A percentile compares a stretch with the other conserved stretches of the same genome.
phyloP scores from a whole-genome alignment of 2,329 filamentous ascomycete genomes.

The Xylariales sp. region DNA sequence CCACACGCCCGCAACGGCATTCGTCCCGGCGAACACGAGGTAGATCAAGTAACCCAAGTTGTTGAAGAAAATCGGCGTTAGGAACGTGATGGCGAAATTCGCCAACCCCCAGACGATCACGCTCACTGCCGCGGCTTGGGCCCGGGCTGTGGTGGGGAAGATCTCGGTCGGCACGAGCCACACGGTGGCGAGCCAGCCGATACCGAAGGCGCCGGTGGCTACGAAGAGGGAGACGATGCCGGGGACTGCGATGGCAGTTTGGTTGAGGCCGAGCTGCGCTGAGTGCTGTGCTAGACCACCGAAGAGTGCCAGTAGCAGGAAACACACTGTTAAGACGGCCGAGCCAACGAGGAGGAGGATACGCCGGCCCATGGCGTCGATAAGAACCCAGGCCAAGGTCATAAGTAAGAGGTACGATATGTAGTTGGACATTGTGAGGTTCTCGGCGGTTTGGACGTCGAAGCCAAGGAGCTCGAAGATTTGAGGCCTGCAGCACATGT shows the following conservation, averaged over 20 bases:
- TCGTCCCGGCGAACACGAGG: slow-evolving; percentile 50
- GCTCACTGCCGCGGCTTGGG: slow-evolving; percentile 48
- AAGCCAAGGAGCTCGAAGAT: slow-evolving; percentile 60
- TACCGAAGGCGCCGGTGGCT: slow-evolving; percentile 56
- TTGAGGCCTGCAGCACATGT: slow-evolving; percentile 38
- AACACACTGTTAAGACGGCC: slow-evolving; percentile 40
- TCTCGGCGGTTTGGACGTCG: slow-evolving; percentile 44
- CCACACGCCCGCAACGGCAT: slow-evolving; percentile 49
- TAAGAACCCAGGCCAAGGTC: slow-evolving; percentile 56
- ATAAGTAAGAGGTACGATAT: slow-evolving; percentile 56
- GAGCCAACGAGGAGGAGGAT: slow-evolving; percentile 50
- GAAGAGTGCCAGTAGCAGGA: slow-evolving; percentile 47
- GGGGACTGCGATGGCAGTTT: slow-evolving; percentile 39
- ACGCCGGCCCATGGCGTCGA: slow-evolving; percentile 51
- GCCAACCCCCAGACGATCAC: slow-evolving; percentile 53
- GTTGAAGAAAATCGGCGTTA: slow-evolving; percentile 56
- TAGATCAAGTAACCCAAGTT: slow-evolving; percentile 56
- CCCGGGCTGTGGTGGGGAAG: slow-evolving; percentile 48
- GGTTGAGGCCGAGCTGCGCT: slow-evolving; percentile 22
- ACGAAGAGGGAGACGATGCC: slow-evolving; percentile 49
- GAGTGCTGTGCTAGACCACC: slow-evolving; percentile 35
- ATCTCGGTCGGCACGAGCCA: slow-evolving; percentile 59
- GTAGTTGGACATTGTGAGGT: slow-evolving; percentile 56
- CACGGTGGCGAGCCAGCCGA: slow-evolving; percentile 54
- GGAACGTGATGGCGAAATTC: slow-evolving; percentile 53